A percentile compares a stretch with the other conserved stretches of the same genome.
phyloP scores from a whole-genome alignment of 495 filamentous ascomycete species.

The Letharia lupina region DNA sequence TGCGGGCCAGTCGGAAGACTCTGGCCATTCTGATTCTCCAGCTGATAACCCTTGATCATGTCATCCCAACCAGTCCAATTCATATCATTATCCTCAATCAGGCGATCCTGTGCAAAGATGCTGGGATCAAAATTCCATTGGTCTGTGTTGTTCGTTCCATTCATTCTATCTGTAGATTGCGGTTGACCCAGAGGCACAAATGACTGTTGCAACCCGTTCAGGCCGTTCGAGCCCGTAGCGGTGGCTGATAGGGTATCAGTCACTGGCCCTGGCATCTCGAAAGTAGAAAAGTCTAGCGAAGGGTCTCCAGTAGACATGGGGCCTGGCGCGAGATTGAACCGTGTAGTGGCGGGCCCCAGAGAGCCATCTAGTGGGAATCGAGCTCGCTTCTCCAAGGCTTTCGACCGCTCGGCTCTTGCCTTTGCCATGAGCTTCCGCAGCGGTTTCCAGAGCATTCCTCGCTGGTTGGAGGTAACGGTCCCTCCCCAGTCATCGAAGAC shows the following conservation, averaged over 20 bases:
- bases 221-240: slow-evolving; percentile 4
- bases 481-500: slow-evolving; percentile 34
- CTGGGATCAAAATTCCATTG: slow-evolving; percentile 11
- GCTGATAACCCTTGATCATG: slow-evolving; percentile 27
- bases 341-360: slow-evolving; percentile 16
- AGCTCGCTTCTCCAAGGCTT: slow-evolving; percentile 29
- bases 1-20: slow-evolving; percentile 2
- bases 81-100: slow-evolving; percentile 19
- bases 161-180: neutral
- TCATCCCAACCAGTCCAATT: slow-evolving; percentile 28
- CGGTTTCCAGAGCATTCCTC: slow-evolving; percentile 44
- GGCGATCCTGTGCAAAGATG: slow-evolving; percentile 11
- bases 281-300: slow-evolving; percentile 9
- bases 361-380: slow-evolving; percentile 26
- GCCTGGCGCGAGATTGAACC: slow-evolving; percentile 13
- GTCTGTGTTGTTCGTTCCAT: slow-evolving; percentile 4
- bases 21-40: slow-evolving; percentile 14
- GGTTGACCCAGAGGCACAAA: slow-evolving; percentile 3
- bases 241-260: slow-evolving; percentile 3
- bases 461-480: slow-evolving; percentile 35
- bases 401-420: slow-evolving; percentile 38
- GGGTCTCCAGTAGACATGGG: slow-evolving; percentile 18
- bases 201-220: slow-evolving; percentile 2
- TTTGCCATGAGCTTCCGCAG: slow-evolving; percentile 44
- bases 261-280: slow-evolving; percentile 8